A percentile compares a stretch with the other conserved stretches of the same genome.
phyloP scores from a whole-genome alignment of 2,329 filamentous ascomycete genomes.

The Calonectria multiphialidica region DNA sequence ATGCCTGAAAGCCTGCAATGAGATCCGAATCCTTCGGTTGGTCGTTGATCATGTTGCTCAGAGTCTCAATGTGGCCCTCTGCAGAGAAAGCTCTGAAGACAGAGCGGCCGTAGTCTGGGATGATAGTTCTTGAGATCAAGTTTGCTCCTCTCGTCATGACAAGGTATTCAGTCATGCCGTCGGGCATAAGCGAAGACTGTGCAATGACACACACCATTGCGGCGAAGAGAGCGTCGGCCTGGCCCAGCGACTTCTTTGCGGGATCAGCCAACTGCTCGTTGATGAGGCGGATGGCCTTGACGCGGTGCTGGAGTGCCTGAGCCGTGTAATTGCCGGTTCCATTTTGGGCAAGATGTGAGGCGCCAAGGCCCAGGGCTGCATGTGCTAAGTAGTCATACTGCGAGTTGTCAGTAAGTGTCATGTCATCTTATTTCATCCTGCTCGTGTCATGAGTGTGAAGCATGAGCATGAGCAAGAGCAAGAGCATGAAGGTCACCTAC shows the following conservation, averaged over 20 bases:
- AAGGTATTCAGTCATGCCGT: conserved; percentile 54
- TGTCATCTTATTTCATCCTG: no score
- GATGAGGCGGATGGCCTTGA: conserved; percentile 50
- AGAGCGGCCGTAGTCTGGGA: conserved; percentile 34
- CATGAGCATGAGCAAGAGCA: not conserved
- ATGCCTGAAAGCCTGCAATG: conserved; percentile 34
- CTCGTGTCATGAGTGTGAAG: no score
- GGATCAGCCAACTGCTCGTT: conserved; percentile 46
- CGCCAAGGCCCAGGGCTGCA: conserved; percentile 52
- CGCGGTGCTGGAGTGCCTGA: conserved; percentile 50
- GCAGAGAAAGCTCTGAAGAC: conserved; percentile 39
- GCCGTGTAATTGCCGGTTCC: conserved; percentile 41
- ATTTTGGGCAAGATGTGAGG: conserved; percentile 50
- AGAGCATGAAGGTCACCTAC: conserved; percentile 36
- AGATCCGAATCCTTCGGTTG: conserved; percentile 34
- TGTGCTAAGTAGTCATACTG: conserved; percentile 54
- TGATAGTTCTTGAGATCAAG: conserved; percentile 37
- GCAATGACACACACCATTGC: conserved; percentile 50
- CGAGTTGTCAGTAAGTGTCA: not conserved
- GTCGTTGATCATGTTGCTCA: conserved; percentile 35
- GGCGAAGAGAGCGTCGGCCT: conserved; percentile 52
- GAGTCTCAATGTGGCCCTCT: conserved; percentile 41
- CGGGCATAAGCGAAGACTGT: conserved; percentile 51
- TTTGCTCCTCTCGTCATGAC: conserved; percentile 49
- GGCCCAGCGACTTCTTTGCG: conserved; percentile 40